Base-by-base conservation (phyloP, 768 basidiomycete genomes). In the Leccinum aurantiacum region DNA sequence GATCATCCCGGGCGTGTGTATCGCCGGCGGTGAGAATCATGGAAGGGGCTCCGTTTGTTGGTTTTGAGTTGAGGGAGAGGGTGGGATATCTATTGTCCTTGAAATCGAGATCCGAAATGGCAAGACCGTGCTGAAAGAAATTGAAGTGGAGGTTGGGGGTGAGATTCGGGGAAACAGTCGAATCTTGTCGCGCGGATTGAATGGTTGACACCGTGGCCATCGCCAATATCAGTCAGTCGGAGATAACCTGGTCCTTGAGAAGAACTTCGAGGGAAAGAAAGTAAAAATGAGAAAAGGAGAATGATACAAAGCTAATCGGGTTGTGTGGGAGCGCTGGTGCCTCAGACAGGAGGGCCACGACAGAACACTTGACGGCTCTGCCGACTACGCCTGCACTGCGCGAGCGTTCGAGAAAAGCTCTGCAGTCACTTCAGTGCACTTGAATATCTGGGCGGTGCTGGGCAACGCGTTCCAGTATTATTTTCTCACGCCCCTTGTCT, bases 11-110 rank as follows among this genome's bases (percentile, higher is more conserved):
- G 54, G 63, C 56, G 27, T 67, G 65, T 33, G 65, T 66, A 60
- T 73, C 74, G 29, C 68, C 55, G 55, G 71, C 61, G 6, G 70
- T 64, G 59, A 65, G 65, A 24, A 71, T 64, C 72, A 78, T 73
- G 44, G 70, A 57, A 57, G 72, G 69, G 33, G 69, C 51, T 49
- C 62, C 71, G 50, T 67, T 66, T 47, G 62, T 60, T 52, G 54
- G 64, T 35, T 67, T 69, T 29, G 68, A 55, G 58, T 59, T 27
- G 53, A 76, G 60, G 7, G 73, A 58, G 19, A 77, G 66, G 52
- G 76, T 58, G 17, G 81, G 76, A 64, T 88, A 87, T 69, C 87
- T 79, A 69, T 81, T 82, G 76, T 88, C 88, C 66, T 80, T 78
- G 71, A 84, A 81, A 73, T 86, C 84, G 62, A 84, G 78, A 59